Evolutionary conservation across 176 grass and related monocot species (phyloP), one percentile per base, ranked within the genome.

Genomic region (Cenchrus fungigraminus): DNA sequence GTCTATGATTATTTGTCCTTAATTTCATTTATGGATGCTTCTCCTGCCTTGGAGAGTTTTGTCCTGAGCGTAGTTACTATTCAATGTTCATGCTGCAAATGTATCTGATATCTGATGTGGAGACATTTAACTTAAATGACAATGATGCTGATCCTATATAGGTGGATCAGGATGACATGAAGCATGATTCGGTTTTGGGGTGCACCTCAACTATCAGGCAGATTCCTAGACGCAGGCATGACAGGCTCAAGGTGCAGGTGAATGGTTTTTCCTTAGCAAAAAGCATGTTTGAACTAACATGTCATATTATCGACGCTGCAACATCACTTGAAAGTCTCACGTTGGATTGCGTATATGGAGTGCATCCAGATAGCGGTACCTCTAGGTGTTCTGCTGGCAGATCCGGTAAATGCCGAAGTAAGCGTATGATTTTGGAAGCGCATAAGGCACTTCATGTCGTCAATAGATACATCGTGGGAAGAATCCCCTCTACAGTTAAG

Each of bases 1-100:
- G 15, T 55, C 13, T 74, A 74, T 74, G 71, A 74, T 74, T 74
- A 74, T 54, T 73, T 73, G 7, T 53, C 71, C 14, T 52, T 74
- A 51, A 51, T 54, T 32, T 74, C 71, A 6, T 74, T 74, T 74
- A 9, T 34, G 28, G 49, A 74, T 34, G 71, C 71, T 32, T 74
- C 13, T 74, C 71, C 71, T 52, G 47, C 5, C 3, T 16, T 74
- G 13, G 71, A 74, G 71, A 54, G 14, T 54, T 74, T 74, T 6
- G 16, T 54, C 25, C 31, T 74, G 47, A 9, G 8, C 4, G 25
- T 74, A 32, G 71, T 54, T 74, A 53, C 45, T 71, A 17, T 29
- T 52, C n/a, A 52, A 52, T 54, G 52, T 55, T 5, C 53, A 16
- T 55, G 4, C 53, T 55, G 53, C 53, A 55, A 55, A 16, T 55